Percentiles rank a stretch among this genome's conserved stretches.
phyloP scores from a whole-genome alignment of 352 stramenopile species.

The Blastocystis sp. region DNA sequence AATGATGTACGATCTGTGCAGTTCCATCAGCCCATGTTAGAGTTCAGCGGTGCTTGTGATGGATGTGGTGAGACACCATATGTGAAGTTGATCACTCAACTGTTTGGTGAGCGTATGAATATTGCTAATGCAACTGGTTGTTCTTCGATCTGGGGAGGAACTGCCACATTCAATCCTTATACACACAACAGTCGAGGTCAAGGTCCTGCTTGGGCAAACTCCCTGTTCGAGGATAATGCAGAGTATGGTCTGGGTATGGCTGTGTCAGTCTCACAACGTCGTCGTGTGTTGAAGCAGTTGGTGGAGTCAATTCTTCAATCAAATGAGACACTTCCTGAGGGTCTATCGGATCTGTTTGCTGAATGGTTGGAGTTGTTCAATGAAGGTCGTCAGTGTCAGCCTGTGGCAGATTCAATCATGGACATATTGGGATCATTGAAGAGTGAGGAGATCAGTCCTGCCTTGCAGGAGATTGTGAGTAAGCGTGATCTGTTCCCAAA shows the following conservation, averaged over 20 bases:
- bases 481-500: constrained; percentile 71
- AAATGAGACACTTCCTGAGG: constrained; percentile 49
- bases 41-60: constrained; percentile 69
- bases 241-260: constrained; percentile 66
- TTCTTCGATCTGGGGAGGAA: constrained; percentile 68
- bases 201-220: constrained; percentile 67
- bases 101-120: constrained; percentile 71
- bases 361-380: constrained; percentile 70
- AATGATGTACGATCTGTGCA: constrained; percentile 67
- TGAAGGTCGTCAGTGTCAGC: constrained; percentile 69
- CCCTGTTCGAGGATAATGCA: constrained; percentile 71
- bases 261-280: constrained; percentile 32
- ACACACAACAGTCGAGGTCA: constrained; percentile 65
- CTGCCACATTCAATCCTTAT: constrained; percentile 70
- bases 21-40: constrained; percentile 69
- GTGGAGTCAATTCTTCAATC: constrained; percentile 64
- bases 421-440: constrained; percentile 50
- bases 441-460: constrained; percentile 56
- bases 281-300: constrained; percentile 64
- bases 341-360: constrained; percentile 67
- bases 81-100: constrained; percentile 70
- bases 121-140: constrained; percentile 71
- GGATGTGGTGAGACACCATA: constrained; percentile 70
- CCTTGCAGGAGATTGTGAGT: constrained; percentile 67
- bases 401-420: constrained; percentile 67